phyloP scores from a whole-genome alignment of 2,329 filamentous ascomycete species.

The Fusarium sp. region DNA sequence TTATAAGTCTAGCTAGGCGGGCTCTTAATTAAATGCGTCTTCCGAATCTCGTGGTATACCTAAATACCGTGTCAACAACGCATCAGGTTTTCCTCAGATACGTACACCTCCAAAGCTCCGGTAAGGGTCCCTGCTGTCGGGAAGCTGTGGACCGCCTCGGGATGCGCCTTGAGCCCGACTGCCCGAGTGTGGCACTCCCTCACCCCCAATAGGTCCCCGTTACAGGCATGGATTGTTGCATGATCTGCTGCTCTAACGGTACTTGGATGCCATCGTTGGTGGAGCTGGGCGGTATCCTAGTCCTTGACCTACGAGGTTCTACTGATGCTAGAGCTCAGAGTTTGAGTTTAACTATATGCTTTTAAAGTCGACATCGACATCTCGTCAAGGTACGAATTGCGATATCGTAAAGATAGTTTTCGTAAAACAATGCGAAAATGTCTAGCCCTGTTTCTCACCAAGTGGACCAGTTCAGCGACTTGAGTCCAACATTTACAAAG shows the following conservation, averaged over 20 bases:
- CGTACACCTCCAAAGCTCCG: constrained; percentile 4
- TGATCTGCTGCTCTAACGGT: constrained; percentile 24
- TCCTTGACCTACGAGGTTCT: background rate
- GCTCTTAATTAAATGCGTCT: constrained; percentile 4
- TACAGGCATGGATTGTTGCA: constrained; percentile 26
- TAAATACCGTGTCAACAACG: background rate
- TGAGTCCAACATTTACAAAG: constrained; percentile 23
- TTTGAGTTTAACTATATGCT: background rate
- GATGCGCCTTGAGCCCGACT: constrained; percentile 36
- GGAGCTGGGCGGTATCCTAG: constrained; percentile 4
- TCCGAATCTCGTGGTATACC: background rate
- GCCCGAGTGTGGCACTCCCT: constrained; percentile 35
- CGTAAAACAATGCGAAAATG: constrained; percentile 20
- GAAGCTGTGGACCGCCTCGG: constrained; percentile 37
- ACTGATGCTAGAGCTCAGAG: background rate
- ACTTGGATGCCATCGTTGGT: background rate
- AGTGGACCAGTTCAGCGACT: constrained; percentile 10
- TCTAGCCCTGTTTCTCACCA: constrained; percentile 21
- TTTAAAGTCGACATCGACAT: constrained; percentile 30
- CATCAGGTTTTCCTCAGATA: background rate
- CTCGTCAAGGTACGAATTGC: background rate
- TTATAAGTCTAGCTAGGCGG: constrained; percentile 2
- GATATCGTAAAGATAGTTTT: background rate
- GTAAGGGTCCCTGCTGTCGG: constrained; percentile 4
- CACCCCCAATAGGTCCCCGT: constrained; percentile 1